Evolutionary conservation across 2,329 filamentous ascomycete genomes (phyloP).

Genomic region (Alternaria conjuncta): DNA sequence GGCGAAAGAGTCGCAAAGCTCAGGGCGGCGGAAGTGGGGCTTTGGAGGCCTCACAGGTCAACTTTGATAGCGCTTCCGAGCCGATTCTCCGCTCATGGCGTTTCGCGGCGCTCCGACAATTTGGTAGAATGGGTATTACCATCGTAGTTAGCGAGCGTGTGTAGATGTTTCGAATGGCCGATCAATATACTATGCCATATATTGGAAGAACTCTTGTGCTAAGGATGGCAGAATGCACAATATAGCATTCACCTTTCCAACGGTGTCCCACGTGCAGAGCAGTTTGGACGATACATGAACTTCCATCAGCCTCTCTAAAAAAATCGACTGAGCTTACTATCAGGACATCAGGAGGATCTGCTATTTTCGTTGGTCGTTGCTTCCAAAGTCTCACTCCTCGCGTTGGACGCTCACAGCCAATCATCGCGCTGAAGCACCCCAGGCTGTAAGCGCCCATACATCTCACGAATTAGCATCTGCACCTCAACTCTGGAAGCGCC

Average conservation of each 20-base stretch:
- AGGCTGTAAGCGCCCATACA: conserved; percentile 37
- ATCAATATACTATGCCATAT: neutral
- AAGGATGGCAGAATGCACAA: neutral
- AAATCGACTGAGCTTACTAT: neutral
- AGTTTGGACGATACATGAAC: neutral
- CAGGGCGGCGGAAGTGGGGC: conserved; percentile 44
- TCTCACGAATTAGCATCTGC: conserved; percentile 31
- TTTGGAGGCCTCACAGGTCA: conserved; percentile 48
- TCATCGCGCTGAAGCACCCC: conserved; percentile 7
- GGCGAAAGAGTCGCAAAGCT: conserved; percentile 30
- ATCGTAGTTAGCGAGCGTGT: neutral
- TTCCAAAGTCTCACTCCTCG: neutral
- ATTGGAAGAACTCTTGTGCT: neutral
- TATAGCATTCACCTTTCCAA: neutral
- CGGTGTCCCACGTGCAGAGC: neutral
- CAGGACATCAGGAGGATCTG: neutral
- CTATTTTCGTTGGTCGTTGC: neutral
- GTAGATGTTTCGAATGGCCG: neutral
- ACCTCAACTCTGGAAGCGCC: conserved; percentile 35
- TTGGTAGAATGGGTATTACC: neutral
- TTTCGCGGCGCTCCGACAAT: neutral
- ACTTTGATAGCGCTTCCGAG: conserved; percentile 27
- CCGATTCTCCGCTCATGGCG: neutral
- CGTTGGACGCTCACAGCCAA: conserved; percentile 13
- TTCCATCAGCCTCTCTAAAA: neutral